A percentile compares a stretch with the other conserved stretches of the same genome.
Evolutionary conservation across 1,284 basidiomycete species (phyloP).

Genomic region (Agroathelia rolfsii): DNA sequence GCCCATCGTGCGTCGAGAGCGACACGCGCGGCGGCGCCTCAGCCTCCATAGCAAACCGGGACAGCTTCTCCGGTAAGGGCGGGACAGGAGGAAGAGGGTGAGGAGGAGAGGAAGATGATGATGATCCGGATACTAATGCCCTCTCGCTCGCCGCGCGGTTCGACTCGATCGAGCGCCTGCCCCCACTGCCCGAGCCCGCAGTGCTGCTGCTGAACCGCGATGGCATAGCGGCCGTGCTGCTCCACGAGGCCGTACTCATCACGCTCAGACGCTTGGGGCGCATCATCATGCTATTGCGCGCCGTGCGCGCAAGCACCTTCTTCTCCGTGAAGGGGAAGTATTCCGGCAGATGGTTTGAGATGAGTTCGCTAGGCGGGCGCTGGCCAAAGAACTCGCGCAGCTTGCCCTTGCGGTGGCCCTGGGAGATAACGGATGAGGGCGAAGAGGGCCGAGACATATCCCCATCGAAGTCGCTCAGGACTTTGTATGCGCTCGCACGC

Average conservation of each 20-base stretch:
- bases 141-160: too few relatives aligned
- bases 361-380: conserved; percentile 92
- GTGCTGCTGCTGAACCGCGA: conserved; percentile 66
- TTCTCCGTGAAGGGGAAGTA: conserved; percentile 95
- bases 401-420: too few relatives aligned
- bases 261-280: conserved; percentile 24
- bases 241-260: too few relatives aligned
- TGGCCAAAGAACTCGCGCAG: conserved; percentile 98
- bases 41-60: conserved; percentile 17
- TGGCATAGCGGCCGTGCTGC: too few relatives aligned
- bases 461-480: conserved; percentile 89
- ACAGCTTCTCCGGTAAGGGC: conserved; percentile 29
- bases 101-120: conserved; percentile 39
- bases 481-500: conserved; percentile 87
- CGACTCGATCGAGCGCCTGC: conserved; percentile 33
- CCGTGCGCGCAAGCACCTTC: conserved; percentile 77
- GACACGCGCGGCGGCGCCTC: conserved; percentile 46
- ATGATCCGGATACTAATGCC: too few relatives aligned
- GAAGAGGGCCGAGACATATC: conserved; percentile 45
- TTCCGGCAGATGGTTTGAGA: conserved; percentile 91
- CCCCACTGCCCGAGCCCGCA: conserved; percentile 38
- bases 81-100: too few relatives aligned
- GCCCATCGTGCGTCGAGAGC: conserved; percentile 60
- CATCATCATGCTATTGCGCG: conserved; percentile 76
- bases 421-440: too few relatives aligned